A percentile compares a stretch with the other conserved stretches of the same genome.
phyloP scores from a whole-genome alignment of 345 rosid species.

The Zanthoxylum bungeanum region DNA sequence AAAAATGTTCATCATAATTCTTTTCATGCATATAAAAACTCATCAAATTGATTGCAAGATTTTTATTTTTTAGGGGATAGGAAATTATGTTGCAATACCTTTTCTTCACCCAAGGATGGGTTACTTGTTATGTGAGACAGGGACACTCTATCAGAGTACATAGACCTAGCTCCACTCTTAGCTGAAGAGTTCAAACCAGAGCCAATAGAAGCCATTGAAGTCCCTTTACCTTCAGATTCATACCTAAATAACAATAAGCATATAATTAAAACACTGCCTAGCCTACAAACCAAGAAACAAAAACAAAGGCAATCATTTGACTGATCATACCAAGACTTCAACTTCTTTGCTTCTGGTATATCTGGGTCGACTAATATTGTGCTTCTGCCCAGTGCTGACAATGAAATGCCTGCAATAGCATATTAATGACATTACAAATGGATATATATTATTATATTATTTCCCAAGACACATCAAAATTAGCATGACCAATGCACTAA shows the following conservation, averaged over 20 bases:
- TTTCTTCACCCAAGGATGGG: slow-evolving; percentile 66
- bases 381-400: slow-evolving; percentile 71
- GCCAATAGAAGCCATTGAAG: slow-evolving; percentile 70
- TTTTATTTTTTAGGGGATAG: too few species aligned
- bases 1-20: not conserved
- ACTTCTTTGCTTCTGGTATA: slow-evolving; percentile 63
- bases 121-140: slow-evolving; percentile 62
- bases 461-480: not conserved
- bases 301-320: not conserved
- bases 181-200: slow-evolving; percentile 55
- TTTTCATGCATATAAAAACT: not conserved
- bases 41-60: too few species aligned
- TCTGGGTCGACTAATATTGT: slow-evolving; percentile 63
- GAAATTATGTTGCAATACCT: slow-evolving; percentile 44
- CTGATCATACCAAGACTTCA: slow-evolving; percentile 57
- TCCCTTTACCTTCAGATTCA: slow-evolving; percentile 78
- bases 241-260: slow-evolving; percentile 40
- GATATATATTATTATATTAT: too few species aligned
- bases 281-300: not conserved
- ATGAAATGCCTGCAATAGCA: slow-evolving; percentile 59
- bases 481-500: not conserved
- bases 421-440: not conserved
- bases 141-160: slow-evolving; percentile 64
- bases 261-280: not conserved
- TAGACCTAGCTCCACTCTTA: slow-evolving; percentile 57